These are phyloP conservation scores for Catharanthus roseus DNA, from an alignment of 257 asterid genomes.

Conservation along the genomic window DNA sequence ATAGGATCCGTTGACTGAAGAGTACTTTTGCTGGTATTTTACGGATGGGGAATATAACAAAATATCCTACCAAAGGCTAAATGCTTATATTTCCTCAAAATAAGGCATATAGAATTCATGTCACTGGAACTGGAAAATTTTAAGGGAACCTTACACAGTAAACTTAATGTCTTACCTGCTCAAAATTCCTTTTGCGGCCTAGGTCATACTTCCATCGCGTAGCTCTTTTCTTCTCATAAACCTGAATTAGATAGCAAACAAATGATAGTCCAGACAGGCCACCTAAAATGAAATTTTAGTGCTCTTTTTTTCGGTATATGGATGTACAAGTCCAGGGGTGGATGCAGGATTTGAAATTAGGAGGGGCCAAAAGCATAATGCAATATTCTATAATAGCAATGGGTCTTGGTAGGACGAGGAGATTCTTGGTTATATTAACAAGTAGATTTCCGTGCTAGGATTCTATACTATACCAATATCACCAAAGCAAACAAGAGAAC, in stretches of 20 bases:
- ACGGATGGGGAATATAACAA: neutral
- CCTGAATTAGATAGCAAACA: slow-evolving; percentile 36
- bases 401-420: no score
- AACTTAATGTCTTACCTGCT: slow-evolving; percentile 46
- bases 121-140: neutral
- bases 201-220: slow-evolving; percentile 64
- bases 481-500: neutral
- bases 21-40: neutral
- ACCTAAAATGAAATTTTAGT: slow-evolving; percentile 12
- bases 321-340: neutral
- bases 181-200: slow-evolving; percentile 71
- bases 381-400: no score
- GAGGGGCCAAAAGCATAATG: neutral
- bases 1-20: neutral
- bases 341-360: no score
- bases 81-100: neutral
- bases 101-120: neutral
- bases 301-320: neutral
- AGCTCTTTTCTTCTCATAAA: slow-evolving; percentile 62
- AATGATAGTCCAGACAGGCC: neutral
- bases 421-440: no score
- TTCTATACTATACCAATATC: no score
- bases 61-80: neutral
- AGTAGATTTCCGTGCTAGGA: no score
- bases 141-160: neutral